Conservation (phyloP, 768 basidiomycete species). For the Leccinellum luteum region DNA sequence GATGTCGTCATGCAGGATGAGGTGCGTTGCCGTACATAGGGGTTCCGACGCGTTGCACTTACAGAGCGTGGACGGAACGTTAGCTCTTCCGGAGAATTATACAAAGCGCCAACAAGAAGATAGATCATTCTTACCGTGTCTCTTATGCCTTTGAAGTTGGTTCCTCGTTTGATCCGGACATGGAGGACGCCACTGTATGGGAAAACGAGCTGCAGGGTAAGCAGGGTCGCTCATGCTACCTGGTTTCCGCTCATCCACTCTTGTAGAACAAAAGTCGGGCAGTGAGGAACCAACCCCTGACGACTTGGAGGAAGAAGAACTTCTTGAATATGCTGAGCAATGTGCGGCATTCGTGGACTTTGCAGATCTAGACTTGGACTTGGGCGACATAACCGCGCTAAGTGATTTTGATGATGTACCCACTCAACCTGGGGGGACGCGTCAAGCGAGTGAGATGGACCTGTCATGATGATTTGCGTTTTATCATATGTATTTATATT, state of each 20-base stretch:
- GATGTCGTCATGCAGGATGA: slow-evolving; percentile 62
- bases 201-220: slow-evolving; percentile 52
- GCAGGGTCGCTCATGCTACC: neutral
- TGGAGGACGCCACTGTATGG: slow-evolving; percentile 64
- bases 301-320: slow-evolving; percentile 55
- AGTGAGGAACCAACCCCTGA: slow-evolving; percentile 35
- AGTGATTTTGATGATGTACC: slow-evolving; percentile 23
- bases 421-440: neutral
- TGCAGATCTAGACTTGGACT: slow-evolving; percentile 38
- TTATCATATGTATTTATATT: neutral
- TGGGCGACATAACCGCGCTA: slow-evolving; percentile 14
- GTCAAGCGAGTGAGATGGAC: slow-evolving; percentile 25
- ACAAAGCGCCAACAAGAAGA: slow-evolving; percentile 48
- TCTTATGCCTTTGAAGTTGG: slow-evolving; percentile 71
- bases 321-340: slow-evolving; percentile 59
- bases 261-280: slow-evolving; percentile 2
- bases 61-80: neutral
- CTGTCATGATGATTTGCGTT: slow-evolving; percentile 13
- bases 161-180: slow-evolving; percentile 71
- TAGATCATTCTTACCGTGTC: slow-evolving; percentile 52
- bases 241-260: slow-evolving; percentile 1
- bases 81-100: slow-evolving; percentile 71
- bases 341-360: slow-evolving; percentile 44
- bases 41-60: slow-evolving; percentile 6
- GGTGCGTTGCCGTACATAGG: slow-evolving; percentile 28